These are phyloP conservation scores for Suillus bovinus DNA, from an alignment of 768 basidiomycete genomes.

Conservation along the genomic window DNA sequence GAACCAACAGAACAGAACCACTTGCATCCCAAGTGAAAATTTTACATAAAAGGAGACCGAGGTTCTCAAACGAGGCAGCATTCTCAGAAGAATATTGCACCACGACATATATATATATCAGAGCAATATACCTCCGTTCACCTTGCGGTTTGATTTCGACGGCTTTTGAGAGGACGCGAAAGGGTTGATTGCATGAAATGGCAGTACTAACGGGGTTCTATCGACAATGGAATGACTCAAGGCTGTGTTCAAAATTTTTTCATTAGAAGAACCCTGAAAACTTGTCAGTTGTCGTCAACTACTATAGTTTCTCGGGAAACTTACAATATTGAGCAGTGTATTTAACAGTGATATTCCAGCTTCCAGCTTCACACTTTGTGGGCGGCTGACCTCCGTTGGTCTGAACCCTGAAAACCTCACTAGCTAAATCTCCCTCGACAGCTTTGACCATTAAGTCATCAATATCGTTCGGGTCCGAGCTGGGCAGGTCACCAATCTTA, in stretches of 20 bases:
- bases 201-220: not conserved
- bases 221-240: not conserved
- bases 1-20: not conserved
- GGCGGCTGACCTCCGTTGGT: slow-evolving; percentile 59
- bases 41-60: not conserved
- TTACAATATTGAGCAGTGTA: slow-evolving; percentile 55
- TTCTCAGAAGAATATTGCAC: not conserved
- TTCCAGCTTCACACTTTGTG: slow-evolving; percentile 45
- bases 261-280: not conserved
- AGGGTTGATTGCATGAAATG: not conserved
- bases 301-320: slow-evolving; percentile 18
- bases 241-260: not conserved
- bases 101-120: not conserved
- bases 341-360: slow-evolving; percentile 45
- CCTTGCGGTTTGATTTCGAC: not conserved
- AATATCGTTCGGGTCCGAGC: slow-evolving; percentile 47
- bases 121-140: not conserved
- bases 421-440: slow-evolving; percentile 50
- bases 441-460: slow-evolving; percentile 56
- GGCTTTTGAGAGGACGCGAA: not conserved
- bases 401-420: slow-evolving; percentile 49
- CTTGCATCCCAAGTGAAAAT: not conserved
- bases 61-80: not conserved
- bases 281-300: not conserved
- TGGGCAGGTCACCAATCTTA: slow-evolving; percentile 40